Conservation (phyloP, 1,284 basidiomycete species). For the Pisolithus thermaeus region DNA sequence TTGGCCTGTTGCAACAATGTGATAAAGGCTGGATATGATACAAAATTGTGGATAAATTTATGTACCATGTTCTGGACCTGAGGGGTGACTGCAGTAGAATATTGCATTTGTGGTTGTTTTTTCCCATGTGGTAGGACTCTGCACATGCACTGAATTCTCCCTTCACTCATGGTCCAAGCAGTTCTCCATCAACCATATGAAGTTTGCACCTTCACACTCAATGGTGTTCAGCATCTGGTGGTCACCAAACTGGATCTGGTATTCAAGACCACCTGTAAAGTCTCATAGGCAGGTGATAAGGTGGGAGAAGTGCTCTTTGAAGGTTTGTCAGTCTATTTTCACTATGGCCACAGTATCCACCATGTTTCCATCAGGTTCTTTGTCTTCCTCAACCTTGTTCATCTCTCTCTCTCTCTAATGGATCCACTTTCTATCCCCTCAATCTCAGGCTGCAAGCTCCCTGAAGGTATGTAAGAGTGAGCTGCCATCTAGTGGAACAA, state of each 20-base stretch:
- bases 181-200: not conserved
- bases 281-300: too few species aligned
- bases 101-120: not conserved
- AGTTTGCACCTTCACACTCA: not conserved
- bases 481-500: not conserved
- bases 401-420: not conserved
- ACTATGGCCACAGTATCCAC: too few species aligned
- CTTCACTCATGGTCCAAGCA: not conserved
- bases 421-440: not conserved
- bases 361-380: not conserved
- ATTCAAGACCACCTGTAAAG: not conserved
- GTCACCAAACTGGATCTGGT: not conserved
- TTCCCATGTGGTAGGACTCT: too few species aligned
- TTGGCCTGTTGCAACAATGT: too few species aligned
- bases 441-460: not conserved
- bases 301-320: too few species aligned
- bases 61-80: too few species aligned
- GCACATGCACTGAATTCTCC: too few species aligned
- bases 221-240: not conserved
- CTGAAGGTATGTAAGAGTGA: not conserved
- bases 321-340: too few species aligned
- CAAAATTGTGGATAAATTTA: too few species aligned
- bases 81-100: not conserved
- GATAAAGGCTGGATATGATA: too few species aligned
- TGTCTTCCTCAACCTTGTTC: not conserved